phyloP scores from a whole-genome alignment of 495 filamentous ascomycete genomes.

The Xylaria scruposa region DNA sequence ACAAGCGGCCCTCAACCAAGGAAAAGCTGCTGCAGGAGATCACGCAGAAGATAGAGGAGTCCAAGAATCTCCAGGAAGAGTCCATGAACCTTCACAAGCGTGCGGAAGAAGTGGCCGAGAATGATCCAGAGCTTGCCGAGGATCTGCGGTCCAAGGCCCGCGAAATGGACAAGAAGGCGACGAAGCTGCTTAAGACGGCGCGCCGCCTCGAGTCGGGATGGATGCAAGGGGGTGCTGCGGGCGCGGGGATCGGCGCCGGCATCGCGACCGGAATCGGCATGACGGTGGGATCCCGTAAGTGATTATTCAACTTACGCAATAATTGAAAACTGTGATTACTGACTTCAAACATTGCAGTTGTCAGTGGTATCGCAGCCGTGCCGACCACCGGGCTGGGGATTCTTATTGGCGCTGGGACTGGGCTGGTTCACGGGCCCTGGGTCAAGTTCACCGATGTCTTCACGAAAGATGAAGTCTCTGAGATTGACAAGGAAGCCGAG shows the following conservation, averaged over 20 bases:
- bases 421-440: constrained; percentile 48
- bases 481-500: constrained; percentile 40
- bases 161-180: constrained; percentile 39
- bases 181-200: constrained; percentile 40
- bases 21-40: constrained; percentile 41
- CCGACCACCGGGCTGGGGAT: constrained; percentile 43
- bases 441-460: constrained; percentile 40
- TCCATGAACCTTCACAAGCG: constrained; percentile 36
- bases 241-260: constrained; percentile 45
- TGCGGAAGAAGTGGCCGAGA: constrained; percentile 36
- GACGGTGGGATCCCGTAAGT: constrained; percentile 36
- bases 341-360: constrained; percentile 24
- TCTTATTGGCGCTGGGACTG: constrained; percentile 43
- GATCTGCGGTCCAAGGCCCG: constrained; percentile 35
- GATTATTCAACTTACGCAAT: neutral
- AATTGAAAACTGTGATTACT: neutral
- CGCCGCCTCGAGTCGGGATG: constrained; percentile 46
- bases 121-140: constrained; percentile 35
- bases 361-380: constrained; percentile 42
- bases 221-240: constrained; percentile 45
- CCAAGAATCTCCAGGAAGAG: constrained; percentile 37
- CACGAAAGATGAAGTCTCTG: constrained; percentile 38
- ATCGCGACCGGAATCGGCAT: constrained; percentile 43
- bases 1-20: constrained; percentile 32
- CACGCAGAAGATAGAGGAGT: constrained; percentile 38